A percentile compares a stretch with the other conserved stretches of the same genome.
Conservation (phyloP, 495 filamentous ascomycete genomes). For the Trichoderma orchidacearum region DNA sequence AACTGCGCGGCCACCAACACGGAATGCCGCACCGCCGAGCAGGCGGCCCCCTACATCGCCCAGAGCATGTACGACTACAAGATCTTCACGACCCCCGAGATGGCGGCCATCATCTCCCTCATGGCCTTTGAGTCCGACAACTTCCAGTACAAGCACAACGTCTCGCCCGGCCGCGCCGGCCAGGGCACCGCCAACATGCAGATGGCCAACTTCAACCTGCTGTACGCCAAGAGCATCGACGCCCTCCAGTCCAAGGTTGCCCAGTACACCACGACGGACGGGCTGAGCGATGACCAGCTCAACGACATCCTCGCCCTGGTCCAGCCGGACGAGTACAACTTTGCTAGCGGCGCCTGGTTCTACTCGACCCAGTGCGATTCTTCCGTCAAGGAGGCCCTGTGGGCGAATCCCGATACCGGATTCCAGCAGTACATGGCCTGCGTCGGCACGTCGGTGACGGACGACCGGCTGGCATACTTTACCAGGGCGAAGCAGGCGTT, state of each 20-base stretch:
- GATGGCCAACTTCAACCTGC: conserved; percentile 39
- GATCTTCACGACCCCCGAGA: conserved; percentile 31
- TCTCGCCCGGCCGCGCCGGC: conserved; percentile 45
- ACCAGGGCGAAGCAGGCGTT: conserved; percentile 28
- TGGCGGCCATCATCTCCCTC: conserved; percentile 47
- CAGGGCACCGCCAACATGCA: conserved; percentile 83
- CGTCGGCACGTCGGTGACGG: conserved; percentile 39
- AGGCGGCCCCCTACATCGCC: conserved; percentile 40
- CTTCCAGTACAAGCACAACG: conserved; percentile 55
- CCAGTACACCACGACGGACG: conserved; percentile 14
- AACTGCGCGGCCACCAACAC: conserved; percentile 30
- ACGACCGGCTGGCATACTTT: conserved; percentile 45
- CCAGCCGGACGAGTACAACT: conserved; percentile 47
- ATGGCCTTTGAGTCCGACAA: conserved; percentile 57
- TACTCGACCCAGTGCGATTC: conserved; percentile 46
- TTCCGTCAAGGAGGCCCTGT: conserved; percentile 31
- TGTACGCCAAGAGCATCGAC: conserved; percentile 48
- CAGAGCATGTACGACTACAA: conserved; percentile 15
- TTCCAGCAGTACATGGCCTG: conserved; percentile 54
- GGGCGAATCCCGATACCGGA: conserved; percentile 35
- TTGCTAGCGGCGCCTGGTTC: conserved; percentile 67
- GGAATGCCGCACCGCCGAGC: conserved; percentile 55
- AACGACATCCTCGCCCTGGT: conserved; percentile 46
- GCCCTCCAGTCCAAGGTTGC: conserved; percentile 25
- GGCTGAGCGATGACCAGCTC: conserved; percentile 9